Percentiles rank a stretch among this genome's conserved stretches.
phyloP scores from a whole-genome alignment of 495 filamentous ascomycete species.

The Staphylotrichum longicolle region DNA sequence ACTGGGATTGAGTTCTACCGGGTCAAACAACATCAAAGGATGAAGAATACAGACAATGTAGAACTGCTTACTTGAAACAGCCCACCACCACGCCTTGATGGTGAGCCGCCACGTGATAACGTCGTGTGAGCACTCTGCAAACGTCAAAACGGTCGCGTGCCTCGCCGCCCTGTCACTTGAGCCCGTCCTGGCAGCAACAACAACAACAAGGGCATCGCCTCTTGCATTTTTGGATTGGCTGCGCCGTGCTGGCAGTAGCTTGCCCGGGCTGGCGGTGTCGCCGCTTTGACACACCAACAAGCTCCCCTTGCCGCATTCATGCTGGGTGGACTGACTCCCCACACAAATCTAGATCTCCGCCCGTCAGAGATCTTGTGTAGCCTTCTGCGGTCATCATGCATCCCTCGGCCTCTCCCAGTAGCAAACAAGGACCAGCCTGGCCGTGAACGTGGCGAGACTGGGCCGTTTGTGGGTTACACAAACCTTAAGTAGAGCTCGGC shows the following conservation, averaged over 20 bases:
- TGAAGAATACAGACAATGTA: too few species aligned
- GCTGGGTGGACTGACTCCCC: constrained; percentile 11
- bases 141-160: background rate
- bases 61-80: constrained; percentile 1
- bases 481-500: too few species aligned
- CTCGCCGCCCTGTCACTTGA: background rate
- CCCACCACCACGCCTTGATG: background rate
- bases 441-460: background rate
- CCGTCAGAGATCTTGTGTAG: constrained; percentile 11
- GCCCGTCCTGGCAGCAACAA: background rate
- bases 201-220: too few species aligned
- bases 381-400: constrained; percentile 6
- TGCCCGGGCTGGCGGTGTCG: background rate
- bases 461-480: too few species aligned
- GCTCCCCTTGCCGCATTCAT: background rate
- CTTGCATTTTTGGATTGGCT: too few species aligned
- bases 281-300: constrained; percentile 1
- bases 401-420: background rate
- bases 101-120: background rate
- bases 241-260: too few species aligned
- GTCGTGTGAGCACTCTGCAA: too few species aligned
- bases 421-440: background rate
- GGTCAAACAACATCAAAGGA: too few species aligned
- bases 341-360: background rate
- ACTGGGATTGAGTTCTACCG: too few species aligned